Percentiles rank a stretch among this genome's conserved stretches.
phyloP scores from a whole-genome alignment of 495 filamentous ascomycete species.

The Podospora conica region DNA sequence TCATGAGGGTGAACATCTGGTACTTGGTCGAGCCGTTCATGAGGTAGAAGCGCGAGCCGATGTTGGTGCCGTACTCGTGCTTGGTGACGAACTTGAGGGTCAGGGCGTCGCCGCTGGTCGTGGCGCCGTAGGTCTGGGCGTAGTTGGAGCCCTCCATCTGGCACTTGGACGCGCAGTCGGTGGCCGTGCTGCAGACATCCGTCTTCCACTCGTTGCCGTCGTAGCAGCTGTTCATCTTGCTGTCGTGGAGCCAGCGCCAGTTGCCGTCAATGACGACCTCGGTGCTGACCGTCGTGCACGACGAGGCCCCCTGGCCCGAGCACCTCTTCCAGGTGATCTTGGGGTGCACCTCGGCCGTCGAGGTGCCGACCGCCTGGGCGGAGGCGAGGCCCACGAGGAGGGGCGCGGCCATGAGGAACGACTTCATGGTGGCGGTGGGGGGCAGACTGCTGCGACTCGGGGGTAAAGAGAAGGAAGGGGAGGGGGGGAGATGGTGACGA shows the following conservation, averaged over 20 bases:
- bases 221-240: conserved; percentile 43
- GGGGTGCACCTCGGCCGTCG: conserved; percentile 52
- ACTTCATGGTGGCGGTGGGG: conserved; percentile 21
- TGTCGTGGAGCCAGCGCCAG: conserved; percentile 48
- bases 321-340: conserved; percentile 55
- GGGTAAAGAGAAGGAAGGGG: neutral
- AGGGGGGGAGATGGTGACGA: neutral
- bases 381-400: conserved; percentile 24
- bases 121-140: conserved; percentile 42
- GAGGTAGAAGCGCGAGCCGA: conserved; percentile 52
- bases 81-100: conserved; percentile 54
- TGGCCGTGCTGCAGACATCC: conserved; percentile 33
- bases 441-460: neutral
- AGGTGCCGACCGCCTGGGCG: conserved; percentile 52
- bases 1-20: conserved; percentile 51
- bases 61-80: conserved; percentile 48
- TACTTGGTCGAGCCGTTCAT: conserved; percentile 49
- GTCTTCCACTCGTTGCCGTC: conserved; percentile 46
- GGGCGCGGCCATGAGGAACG: conserved; percentile 27
- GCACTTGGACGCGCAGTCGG: conserved; percentile 44
- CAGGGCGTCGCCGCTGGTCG: conserved; percentile 43
- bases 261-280: conserved; percentile 47
- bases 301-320: conserved; percentile 35
- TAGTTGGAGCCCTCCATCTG: conserved; percentile 45
- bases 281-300: conserved; percentile 40